Percentiles rank a stretch among this genome's conserved stretches.
phyloP scores from a whole-genome alignment of 257 asterid genomes.

The Lycium barbarum region DNA sequence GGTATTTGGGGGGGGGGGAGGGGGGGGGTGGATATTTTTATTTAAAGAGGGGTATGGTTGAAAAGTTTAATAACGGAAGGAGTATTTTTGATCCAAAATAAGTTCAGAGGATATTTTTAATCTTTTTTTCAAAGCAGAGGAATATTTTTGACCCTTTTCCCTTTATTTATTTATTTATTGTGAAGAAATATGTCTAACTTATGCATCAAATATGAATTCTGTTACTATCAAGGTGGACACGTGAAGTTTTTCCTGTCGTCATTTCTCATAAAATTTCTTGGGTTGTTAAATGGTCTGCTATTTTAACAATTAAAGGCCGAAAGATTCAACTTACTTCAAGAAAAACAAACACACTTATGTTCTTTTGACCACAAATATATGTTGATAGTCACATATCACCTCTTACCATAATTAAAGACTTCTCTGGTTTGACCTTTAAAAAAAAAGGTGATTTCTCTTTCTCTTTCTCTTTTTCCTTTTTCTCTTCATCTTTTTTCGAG shows the following conservation, averaged over 20 bases:
- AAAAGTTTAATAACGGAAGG: no score
- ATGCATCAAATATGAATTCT: not conserved
- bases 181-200: no score
- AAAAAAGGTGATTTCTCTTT: conserved; percentile 16
- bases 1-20: no score
- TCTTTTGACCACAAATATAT: not conserved
- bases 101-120: no score
- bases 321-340: conserved; percentile 20
- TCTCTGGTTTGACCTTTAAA: not conserved
- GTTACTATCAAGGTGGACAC: not conserved
- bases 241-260: not conserved
- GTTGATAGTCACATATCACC: not conserved
- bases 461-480: not conserved
- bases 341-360: not conserved
- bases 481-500: not conserved
- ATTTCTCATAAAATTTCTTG: not conserved
- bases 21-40: no score
- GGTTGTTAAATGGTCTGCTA: conserved; percentile 17
- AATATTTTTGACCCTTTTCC: no score
- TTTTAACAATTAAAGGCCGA: not conserved
- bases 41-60: no score
- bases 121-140: no score
- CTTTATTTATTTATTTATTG: no score
- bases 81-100: no score
- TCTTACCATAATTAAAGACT: conserved; percentile 23